Conservation (phyloP, 768 basidiomycete genomes). For the Panellus pusillus region DNA sequence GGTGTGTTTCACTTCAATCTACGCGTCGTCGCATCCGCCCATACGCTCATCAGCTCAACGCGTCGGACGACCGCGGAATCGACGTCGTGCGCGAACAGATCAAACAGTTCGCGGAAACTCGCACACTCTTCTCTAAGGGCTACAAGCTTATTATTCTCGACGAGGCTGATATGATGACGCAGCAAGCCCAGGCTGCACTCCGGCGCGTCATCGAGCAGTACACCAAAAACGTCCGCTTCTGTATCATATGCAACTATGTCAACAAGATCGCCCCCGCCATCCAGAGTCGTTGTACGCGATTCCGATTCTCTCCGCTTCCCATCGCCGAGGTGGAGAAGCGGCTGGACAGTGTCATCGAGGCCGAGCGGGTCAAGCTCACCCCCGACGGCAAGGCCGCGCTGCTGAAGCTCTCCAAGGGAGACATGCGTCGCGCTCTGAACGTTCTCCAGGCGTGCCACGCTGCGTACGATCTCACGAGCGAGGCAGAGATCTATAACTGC, state of each 20-base stretch:
- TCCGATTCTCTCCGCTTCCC: constrained; percentile 93
- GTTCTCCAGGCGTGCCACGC: constrained; percentile 98
- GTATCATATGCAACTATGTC: constrained; percentile 99
- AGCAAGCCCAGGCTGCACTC: constrained; percentile 93
- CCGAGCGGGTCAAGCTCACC: constrained; percentile 86
- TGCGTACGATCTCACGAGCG: constrained; percentile 86
- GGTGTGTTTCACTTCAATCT: constrained; percentile 40
- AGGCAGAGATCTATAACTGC: constrained; percentile 93
- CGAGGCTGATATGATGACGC: constrained; percentile 99
- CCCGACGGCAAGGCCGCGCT: constrained; percentile 86
- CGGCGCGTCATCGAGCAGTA: constrained; percentile 98
- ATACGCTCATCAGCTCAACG: constrained; percentile 69
- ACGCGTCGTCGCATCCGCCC: not conserved
- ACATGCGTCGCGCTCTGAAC: constrained; percentile 96
- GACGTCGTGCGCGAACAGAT: constrained; percentile 99
- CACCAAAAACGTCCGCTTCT: constrained; percentile 97
- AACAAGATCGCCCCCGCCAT: constrained; percentile 99
- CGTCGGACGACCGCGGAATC: constrained; percentile 97
- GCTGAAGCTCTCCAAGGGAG: constrained; percentile 92
- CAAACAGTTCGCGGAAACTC: constrained; percentile 96
- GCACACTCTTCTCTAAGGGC: constrained; percentile 87
- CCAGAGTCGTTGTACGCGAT: constrained; percentile 96
- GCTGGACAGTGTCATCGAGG: constrained; percentile 72
- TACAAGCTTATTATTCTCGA: constrained; percentile 98
- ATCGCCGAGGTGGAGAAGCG: constrained; percentile 83